Percentiles rank a stretch among this genome's conserved stretches.
phyloP scores from a whole-genome alignment of 768 basidiomycete genomes.

The Phylloporus sp. region DNA sequence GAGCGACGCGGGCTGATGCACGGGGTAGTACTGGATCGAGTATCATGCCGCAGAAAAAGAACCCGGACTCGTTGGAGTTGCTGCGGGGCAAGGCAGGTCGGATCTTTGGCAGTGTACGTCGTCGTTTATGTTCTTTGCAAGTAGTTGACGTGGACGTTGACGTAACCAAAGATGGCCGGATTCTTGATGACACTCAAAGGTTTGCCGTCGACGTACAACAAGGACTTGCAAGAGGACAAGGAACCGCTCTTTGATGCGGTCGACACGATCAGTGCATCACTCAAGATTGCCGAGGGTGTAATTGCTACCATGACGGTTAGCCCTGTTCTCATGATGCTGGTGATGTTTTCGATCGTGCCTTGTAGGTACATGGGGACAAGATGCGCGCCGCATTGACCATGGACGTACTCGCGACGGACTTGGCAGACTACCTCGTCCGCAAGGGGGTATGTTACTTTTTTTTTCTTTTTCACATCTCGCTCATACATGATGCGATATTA shows the following conservation, averaged over 20 bases:
- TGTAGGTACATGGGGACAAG: slow-evolving; percentile 80
- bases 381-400: slow-evolving; percentile 91
- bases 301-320: slow-evolving; percentile 83
- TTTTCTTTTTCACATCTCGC: background rate
- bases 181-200: slow-evolving; percentile 98
- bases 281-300: slow-evolving; percentile 93
- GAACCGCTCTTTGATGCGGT: slow-evolving; percentile 95
- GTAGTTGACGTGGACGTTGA: background rate
- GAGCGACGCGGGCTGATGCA: background rate
- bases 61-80: slow-evolving; percentile 93
- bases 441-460: slow-evolving; percentile 73
- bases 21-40: slow-evolving; percentile 86
- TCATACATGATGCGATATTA: background rate
- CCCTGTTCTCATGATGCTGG: slow-evolving; percentile 3
- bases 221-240: slow-evolving; percentile 98
- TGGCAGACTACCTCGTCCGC: slow-evolving; percentile 97
- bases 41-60: slow-evolving; percentile 99
- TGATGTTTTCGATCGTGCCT: background rate
- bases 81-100: slow-evolving; percentile 94
- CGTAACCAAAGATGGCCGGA: slow-evolving; percentile 76
- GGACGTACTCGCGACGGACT: slow-evolving; percentile 98
- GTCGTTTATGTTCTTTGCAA: background rate
- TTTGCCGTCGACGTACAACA: slow-evolving; percentile 98
- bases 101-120: slow-evolving; percentile 84
- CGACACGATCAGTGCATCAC: slow-evolving; percentile 81